Percentiles rank a stretch among this genome's conserved stretches.
Conservation (phyloP, 345 rosid species). For the Mallotus nudiflorus region DNA sequence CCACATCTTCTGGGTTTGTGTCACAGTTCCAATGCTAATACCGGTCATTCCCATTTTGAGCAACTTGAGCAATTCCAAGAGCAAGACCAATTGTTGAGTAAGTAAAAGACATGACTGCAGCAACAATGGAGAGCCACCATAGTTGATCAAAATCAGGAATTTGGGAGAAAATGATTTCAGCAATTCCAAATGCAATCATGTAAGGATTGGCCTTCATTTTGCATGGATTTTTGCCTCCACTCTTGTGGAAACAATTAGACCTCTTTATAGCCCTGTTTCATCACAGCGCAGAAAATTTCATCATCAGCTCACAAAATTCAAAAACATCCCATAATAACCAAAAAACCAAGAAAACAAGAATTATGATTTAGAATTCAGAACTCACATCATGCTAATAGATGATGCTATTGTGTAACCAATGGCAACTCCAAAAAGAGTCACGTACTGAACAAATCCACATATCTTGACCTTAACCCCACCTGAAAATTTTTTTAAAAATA, state of each 20-base stretch:
- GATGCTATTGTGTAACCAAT: too few relatives aligned
- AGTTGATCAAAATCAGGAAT: too few relatives aligned
- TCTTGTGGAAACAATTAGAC: too few relatives aligned
- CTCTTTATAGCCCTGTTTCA: too few relatives aligned
- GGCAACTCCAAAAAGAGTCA: conserved; percentile 66
- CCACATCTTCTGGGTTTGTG: conserved; percentile 72
- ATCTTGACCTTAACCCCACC: conserved; percentile 67
- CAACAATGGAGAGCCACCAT: too few relatives aligned
- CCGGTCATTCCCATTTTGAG: too few relatives aligned
- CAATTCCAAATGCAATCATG: conserved; percentile 67
- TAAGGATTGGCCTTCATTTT: conserved; percentile 52
- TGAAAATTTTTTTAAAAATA: conserved; percentile 16
- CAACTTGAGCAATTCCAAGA: too few relatives aligned
- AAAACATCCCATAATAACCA: not conserved
- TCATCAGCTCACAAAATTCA: too few relatives aligned
- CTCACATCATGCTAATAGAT: conserved; percentile 73
- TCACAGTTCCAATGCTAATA: too few relatives aligned
- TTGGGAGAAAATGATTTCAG: conserved; percentile 65
- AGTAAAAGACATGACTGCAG: too few relatives aligned
- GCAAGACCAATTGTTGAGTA: too few relatives aligned
- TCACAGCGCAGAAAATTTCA: too few relatives aligned
- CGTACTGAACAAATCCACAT: conserved; percentile 68
- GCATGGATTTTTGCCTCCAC: conserved; percentile 54
- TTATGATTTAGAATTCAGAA: not conserved
- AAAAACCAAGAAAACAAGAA: not conserved